These are phyloP conservation scores for Talaromyces adpressus DNA, from an alignment of 495 filamentous ascomycete species.

Conservation along the genomic window DNA sequence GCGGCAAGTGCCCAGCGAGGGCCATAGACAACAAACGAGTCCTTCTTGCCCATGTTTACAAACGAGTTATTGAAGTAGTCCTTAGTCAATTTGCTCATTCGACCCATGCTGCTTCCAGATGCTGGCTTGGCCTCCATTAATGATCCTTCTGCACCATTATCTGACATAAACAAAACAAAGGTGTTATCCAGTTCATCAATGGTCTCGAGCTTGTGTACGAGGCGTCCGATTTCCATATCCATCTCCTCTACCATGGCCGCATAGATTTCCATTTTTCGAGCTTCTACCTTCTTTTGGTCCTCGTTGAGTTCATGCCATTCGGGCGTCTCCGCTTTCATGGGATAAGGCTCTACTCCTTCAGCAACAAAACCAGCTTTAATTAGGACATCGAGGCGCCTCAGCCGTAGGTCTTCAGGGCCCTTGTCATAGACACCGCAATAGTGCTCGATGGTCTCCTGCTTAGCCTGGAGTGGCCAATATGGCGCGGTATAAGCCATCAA, in stretches of 20 bases:
- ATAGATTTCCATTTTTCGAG: conserved; percentile 46
- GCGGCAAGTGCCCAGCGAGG: conserved; percentile 44
- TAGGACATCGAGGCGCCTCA: conserved; percentile 23
- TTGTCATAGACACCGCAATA: conserved; percentile 37
- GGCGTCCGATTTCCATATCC: conserved; percentile 44
- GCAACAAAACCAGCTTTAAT: conserved; percentile 29
- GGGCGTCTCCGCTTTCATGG: conserved; percentile 4
- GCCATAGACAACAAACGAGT: conserved; percentile 45
- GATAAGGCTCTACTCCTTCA: conserved; percentile 25
- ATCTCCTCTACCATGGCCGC: conserved; percentile 50
- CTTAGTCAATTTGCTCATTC: conserved; percentile 31
- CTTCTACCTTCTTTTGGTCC: conserved; percentile 28
- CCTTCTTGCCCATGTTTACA: conserved; percentile 39
- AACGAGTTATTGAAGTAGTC: conserved; percentile 39
- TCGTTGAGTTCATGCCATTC: conserved; percentile 29
- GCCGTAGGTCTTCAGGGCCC: conserved; percentile 31
- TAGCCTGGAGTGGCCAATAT: conserved; percentile 39
- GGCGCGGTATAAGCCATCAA: conserved; percentile 38
- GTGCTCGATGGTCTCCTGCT: conserved; percentile 22
- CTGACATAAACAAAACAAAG: conserved; percentile 46
- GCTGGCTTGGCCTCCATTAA: conserved; percentile 19
- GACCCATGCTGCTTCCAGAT: conserved; percentile 30
- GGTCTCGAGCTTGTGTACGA: conserved; percentile 38
- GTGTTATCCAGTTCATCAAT: conserved; percentile 50
- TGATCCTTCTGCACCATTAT: conserved; percentile 48